A percentile compares a stretch with the other conserved stretches of the same genome.
These are phyloP conservation scores for Meyerozyma guilliermondii DNA, from an alignment of 1,139 yeast genomes.

Conservation along the genomic window DNA sequence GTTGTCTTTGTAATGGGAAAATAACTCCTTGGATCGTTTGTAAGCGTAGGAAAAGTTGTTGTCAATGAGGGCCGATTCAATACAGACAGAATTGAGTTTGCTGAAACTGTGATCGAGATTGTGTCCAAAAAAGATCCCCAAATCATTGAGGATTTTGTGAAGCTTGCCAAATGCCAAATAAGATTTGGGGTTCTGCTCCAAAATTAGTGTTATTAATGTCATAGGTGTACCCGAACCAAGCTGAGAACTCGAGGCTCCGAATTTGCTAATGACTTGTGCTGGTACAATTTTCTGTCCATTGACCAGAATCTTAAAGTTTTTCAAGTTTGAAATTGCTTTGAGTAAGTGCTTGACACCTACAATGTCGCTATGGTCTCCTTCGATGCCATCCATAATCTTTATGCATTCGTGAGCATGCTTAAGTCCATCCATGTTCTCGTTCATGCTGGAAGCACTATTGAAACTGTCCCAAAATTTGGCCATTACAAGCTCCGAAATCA, in stretches of 20 bases:
- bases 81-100: constrained; percentile 44
- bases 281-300: constrained; percentile 19
- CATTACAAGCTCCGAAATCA: constrained; percentile 17
- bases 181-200: constrained; percentile 53
- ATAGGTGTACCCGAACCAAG: constrained; percentile 18
- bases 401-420: constrained; percentile 38
- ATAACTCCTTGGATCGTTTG: constrained; percentile 26
- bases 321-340: constrained; percentile 25
- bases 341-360: constrained; percentile 23
- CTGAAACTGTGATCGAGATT: constrained; percentile 14
- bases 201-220: constrained; percentile 29
- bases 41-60: constrained; percentile 53
- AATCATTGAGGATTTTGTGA: constrained; percentile 34
- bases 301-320: constrained; percentile 26
- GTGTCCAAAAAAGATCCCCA: constrained; percentile 26
- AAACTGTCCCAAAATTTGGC: constrained; percentile 53
- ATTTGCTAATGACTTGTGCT: constrained; percentile 19
- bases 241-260: constrained; percentile 12
- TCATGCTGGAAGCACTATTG: constrained; percentile 45
- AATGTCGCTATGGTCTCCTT: constrained; percentile 12
- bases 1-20: constrained; percentile 15
- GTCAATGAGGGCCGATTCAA: constrained; percentile 53
- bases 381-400: constrained; percentile 23
- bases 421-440: constrained; percentile 43
- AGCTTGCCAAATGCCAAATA: constrained; percentile 46